Percentiles rank a stretch among this genome's conserved stretches.
Conservation (phyloP, 805 yeast genomes). For the Nakazawaea pomicola region DNA sequence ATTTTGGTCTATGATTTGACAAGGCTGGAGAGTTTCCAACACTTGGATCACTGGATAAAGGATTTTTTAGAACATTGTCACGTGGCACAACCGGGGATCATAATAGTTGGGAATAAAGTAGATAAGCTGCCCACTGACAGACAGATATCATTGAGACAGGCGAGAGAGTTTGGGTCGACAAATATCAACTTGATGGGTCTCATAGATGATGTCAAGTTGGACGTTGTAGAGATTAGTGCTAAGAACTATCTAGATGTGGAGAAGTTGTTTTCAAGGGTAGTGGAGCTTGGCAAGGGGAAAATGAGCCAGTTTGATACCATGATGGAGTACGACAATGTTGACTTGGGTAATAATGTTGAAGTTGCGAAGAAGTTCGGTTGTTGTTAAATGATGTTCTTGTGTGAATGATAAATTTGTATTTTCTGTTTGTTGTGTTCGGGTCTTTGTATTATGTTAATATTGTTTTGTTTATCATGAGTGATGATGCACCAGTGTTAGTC, state of each 20-base stretch:
- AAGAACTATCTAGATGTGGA: constrained; percentile 23
- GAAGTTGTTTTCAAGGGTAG: constrained; percentile 22
- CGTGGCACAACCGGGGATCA: constrained; percentile 39
- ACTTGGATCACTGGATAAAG: constrained; percentile 39
- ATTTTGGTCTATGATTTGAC: constrained; percentile 51
- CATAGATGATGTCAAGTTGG: constrained; percentile 20
- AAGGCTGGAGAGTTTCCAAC: constrained; percentile 43
- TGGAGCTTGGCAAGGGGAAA: constrained; percentile 20
- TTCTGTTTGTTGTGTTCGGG: neutral
- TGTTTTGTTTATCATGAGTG: too few relatives aligned
- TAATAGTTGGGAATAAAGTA: constrained; percentile 49
- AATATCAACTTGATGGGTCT: constrained; percentile 16
- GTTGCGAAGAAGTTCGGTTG: constrained; percentile 3
- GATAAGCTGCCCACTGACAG: constrained; percentile 30
- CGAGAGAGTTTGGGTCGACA: constrained; percentile 22
- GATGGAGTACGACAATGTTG: constrained; percentile 20
- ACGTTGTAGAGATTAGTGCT: constrained; percentile 25
- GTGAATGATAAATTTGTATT: too few relatives aligned
- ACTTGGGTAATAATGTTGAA: constrained; percentile 12
- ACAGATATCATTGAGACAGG: constrained; percentile 26
- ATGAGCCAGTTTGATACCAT: constrained; percentile 16
- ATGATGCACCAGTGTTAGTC: too few relatives aligned
- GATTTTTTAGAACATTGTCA: constrained; percentile 44
- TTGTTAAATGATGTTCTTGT: too few relatives aligned
- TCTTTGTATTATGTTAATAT: neutral